Base-by-base conservation (phyloP, 768 basidiomycete species). In the Galerina marginata region DNA sequence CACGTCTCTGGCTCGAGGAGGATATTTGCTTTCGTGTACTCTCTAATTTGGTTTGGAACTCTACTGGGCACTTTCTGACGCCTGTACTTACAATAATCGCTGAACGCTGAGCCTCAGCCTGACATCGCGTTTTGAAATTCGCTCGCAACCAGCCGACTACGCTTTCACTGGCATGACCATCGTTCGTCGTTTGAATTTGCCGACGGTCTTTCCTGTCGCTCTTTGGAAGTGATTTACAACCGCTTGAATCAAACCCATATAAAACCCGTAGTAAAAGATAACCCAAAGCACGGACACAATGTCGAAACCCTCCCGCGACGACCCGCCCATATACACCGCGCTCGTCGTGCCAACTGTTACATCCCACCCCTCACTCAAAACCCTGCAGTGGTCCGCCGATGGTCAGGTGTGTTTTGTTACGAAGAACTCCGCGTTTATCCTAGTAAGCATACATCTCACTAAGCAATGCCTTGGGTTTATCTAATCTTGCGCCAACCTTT, bases 381-480 rank as follows among this genome's bases (percentile, higher is more conserved):
- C 82, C 66, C 70, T 93, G 9, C 90, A 91, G 70, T 91, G 89
- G 87, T 86, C 90, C 12, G 81, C 80, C 14, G 91, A 93, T 53
- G 92, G 91, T 0, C 92, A 94, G 67, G 75, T 86, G 0, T 78
- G 83, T 54, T 83, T 93, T 54, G 71, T 83, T n/a, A 87, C 90
- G 6, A 88, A 88, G 70, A 79, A 80, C 33, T 86, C 86, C 0
- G 81, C 88, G 3, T 84, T 91, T 66, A 85, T 94, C 36, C 66
- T 93, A 76, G 92, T 92, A 69, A 62, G 80, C 60, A 49, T 39
- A 49, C 48, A 25, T 39, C 14, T 36, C 20, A 4, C 20, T 2
- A 20, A 1, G 20, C 20, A 20, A 2, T 20, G 20, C n/a, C n/a
- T n/a, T n/a, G 2, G 20, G 20, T 37, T n/a, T 44, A 43, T 46